These are phyloP conservation scores for Metarhizium brunneum DNA, from an alignment of 2,329 filamentous ascomycete species.

Conservation along the genomic window DNA sequence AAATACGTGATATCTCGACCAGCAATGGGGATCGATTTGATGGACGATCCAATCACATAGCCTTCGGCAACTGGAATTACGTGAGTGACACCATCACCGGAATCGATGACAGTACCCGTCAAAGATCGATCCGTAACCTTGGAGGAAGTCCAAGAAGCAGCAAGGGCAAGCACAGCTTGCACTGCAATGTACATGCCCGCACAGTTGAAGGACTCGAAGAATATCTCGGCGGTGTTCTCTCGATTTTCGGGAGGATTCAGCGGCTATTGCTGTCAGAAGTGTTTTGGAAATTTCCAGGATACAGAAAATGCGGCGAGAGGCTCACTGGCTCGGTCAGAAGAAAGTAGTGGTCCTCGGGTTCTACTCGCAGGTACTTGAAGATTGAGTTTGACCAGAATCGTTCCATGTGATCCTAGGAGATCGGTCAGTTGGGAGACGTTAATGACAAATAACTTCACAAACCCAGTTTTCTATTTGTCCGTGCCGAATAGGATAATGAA, in stretches of 20 bases:
- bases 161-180: constrained; percentile 90
- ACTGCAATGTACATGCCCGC: constrained; percentile 98
- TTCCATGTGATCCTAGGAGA: constrained; percentile 85
- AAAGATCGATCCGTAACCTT: constrained; percentile 95
- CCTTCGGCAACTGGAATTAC: constrained; percentile 98
- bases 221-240: constrained; percentile 98
- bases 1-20: constrained; percentile 99
- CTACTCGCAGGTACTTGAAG: constrained; percentile 97
- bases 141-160: constrained; percentile 96
- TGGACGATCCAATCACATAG: constrained; percentile 97
- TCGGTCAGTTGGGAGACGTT: constrained; percentile 17
- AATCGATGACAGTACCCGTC: constrained; percentile 96
- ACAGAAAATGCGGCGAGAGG: background rate
- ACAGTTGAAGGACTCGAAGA: constrained; percentile 99
- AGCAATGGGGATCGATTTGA: constrained; percentile 97
- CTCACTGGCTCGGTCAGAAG: constrained; percentile 91
- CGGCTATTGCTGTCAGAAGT: constrained; percentile 44
- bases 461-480: constrained; percentile 99
- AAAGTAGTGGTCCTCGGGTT: constrained; percentile 98
- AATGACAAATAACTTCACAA: constrained; percentile 18
- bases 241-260: constrained; percentile 97
- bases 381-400: constrained; percentile 99
- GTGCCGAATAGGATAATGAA: constrained; percentile 96
- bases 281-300: background rate
- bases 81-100: constrained; percentile 96